Percentiles rank a stretch among this genome's conserved stretches.
Conservation (phyloP, 2,329 filamentous ascomycete species). For the Fusarium denticulatum region DNA sequence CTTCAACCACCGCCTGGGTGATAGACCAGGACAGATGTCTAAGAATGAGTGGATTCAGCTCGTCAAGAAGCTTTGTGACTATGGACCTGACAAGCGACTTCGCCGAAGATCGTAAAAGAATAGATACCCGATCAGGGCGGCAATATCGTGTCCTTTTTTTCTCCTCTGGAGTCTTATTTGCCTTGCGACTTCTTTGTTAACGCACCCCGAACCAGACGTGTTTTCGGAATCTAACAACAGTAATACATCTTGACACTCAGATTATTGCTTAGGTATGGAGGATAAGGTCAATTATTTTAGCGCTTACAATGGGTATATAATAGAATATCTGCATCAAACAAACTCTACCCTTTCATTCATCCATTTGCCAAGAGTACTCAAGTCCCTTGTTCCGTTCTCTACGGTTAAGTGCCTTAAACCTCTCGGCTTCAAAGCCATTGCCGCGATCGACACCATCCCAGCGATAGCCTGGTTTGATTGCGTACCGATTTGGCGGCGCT, state of each 20-base stretch:
- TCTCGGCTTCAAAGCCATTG: constrained; percentile 92
- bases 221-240: background rate
- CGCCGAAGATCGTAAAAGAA: constrained; percentile 51
- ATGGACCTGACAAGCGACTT: constrained; percentile 64
- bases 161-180: constrained; percentile 6
- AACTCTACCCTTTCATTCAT: constrained; percentile 67
- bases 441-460: constrained; percentile 98
- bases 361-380: constrained; percentile 96
- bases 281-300: background rate
- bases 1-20: constrained; percentile 64
- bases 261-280: background rate
- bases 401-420: constrained; percentile 88
- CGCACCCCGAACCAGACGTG: background rate
- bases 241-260: background rate
- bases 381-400: constrained; percentile 79
- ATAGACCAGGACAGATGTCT: constrained; percentile 61
- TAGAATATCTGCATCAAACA: constrained; percentile 23
- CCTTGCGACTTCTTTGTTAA: background rate
- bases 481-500: constrained; percentile 90
- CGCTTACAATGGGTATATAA: constrained; percentile 41
- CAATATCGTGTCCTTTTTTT: background rate
- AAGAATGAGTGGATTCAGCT: constrained; percentile 67
- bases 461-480: constrained; percentile 88
- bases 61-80: constrained; percentile 65
- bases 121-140: constrained; percentile 1